Base-by-base conservation (phyloP, 352 stramenopile genomes). In the Phytophthora palmivora region DNA sequence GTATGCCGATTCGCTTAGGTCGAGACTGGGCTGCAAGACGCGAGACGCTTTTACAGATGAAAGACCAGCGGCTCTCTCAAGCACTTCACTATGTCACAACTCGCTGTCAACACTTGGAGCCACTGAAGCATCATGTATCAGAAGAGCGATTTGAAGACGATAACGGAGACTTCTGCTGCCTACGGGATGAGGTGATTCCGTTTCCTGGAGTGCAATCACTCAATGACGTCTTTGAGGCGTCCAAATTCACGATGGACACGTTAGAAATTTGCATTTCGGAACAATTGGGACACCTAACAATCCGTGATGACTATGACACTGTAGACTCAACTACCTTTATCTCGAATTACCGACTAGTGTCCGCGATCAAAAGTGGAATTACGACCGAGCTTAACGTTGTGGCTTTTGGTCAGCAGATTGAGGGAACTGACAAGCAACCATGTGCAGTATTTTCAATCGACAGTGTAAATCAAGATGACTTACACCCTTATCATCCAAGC, bases 221-320 rank as follows among this genome's bases (percentile, higher is more conserved):
- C 2, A 14, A 38, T 1, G 33, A 71, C 6, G 63, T 79, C 7
- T 76, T 73, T 26, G 63, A 79, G 15, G 66, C 70, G 6, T 14
- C 74, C 21, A 60, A 60, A 16, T 73, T 66, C 55, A 63, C 44
- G 16, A 18, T 77, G 18, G 34, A 64, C 26, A 76, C 51, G n/a
- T 45, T 74, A 21, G 71, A 79, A 39, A 79, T 79, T 45, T 56
- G 26, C 15, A 67, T 79, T 8, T 76, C 71, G 0, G 71, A 79
- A 45, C 41, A 46, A 11, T 49, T 78, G 14, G 66, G 61, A 0
- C 60, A 78, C 9, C 59, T 78, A 0, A 79, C 59, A 12, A 11
- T 67, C 2, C 49, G 58, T 21, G 58, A 67, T 3, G 58, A 68
- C 44, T 68, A 68, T 16, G 59, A 68, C 19, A 21, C 34, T 1